Conservation (phyloP, 2,329 filamentous ascomycete genomes). For the Acrocalymma vagum region DNA sequence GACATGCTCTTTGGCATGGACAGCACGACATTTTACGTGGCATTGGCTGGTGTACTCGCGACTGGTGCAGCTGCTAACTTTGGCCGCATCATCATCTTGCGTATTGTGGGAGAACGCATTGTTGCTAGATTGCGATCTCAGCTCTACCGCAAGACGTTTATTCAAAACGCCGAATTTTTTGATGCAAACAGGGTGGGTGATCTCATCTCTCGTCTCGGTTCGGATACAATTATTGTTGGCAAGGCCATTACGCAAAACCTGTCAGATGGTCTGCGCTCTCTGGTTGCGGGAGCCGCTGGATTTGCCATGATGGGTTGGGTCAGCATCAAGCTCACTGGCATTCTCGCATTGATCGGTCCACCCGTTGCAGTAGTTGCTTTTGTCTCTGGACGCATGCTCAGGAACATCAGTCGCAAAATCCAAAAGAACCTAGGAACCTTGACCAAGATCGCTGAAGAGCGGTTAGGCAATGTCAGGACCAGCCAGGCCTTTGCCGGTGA, state of each 20-base stretch:
- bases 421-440: slow-evolving; percentile 92
- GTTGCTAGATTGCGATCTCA: slow-evolving; percentile 88
- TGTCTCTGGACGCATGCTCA: slow-evolving; percentile 87
- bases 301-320: slow-evolving; percentile 96
- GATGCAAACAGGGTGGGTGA: slow-evolving; percentile 97
- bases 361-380: slow-evolving; percentile 91
- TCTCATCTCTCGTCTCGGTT: slow-evolving; percentile 92
- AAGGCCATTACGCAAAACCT: slow-evolving; percentile 99
- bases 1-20: slow-evolving; percentile 83
- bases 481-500: slow-evolving; percentile 97
- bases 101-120: slow-evolving; percentile 94
- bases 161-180: slow-evolving; percentile 99
- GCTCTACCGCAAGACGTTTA: slow-evolving; percentile 88
- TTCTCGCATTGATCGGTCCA: slow-evolving; percentile 86
- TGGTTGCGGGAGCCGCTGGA: slow-evolving; percentile 90
- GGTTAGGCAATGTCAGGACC: slow-evolving; percentile 95
- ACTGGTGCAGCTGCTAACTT: slow-evolving; percentile 92
- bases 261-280: slow-evolving; percentile 89
- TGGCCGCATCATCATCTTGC: slow-evolving; percentile 88
- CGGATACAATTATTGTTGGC: slow-evolving; percentile 96
- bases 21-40: slow-evolving; percentile 86
- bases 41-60: slow-evolving; percentile 76
- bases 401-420: slow-evolving; percentile 89
- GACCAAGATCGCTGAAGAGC: slow-evolving; percentile 97
- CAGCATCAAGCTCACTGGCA: slow-evolving; percentile 86